Evolutionary conservation across 495 filamentous ascomycete species (phyloP).

Genomic region (Daldinia concentrica): DNA sequence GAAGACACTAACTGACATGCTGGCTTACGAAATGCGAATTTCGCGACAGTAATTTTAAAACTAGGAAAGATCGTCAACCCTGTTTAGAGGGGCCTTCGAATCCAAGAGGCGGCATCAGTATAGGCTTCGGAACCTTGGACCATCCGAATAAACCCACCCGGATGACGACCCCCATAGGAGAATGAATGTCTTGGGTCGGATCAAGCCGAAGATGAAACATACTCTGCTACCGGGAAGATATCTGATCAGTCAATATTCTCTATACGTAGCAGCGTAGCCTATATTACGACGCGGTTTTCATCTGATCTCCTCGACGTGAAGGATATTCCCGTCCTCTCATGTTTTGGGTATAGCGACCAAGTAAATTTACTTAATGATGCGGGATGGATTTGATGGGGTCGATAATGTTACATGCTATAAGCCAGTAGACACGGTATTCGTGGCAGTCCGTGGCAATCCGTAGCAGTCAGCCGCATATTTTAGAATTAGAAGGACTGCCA

Average conservation of each 20-base stretch:
- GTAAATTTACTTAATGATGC: conserved; percentile 10
- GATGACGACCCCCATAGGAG: conserved; percentile 15
- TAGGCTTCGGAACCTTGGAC: conserved; percentile 24
- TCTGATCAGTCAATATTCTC: background rate
- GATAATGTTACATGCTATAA: conserved; percentile 37
- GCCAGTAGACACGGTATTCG: conserved; percentile 15
- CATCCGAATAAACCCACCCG: conserved; percentile 15
- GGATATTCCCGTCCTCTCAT: background rate
- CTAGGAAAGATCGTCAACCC: background rate
- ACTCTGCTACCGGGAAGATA: background rate
- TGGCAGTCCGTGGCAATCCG: conserved; percentile 30
- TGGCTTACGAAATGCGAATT: conserved; percentile 6
- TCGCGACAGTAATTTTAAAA: conserved; percentile 9
- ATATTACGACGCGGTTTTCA: conserved; percentile 10
- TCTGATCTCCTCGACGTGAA: conserved; percentile 9
- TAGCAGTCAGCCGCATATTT: conserved; percentile 31
- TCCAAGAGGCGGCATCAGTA: conserved; percentile 14
- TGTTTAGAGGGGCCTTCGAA: background rate
- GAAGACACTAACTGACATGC: background rate
- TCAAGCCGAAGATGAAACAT: conserved; percentile 38
- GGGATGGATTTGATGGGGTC: conserved; percentile 14
- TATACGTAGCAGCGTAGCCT: conserved; percentile 1
- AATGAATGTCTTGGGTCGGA: conserved; percentile 28
- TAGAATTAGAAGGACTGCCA: conserved; percentile 38
- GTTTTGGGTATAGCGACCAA: conserved; percentile 26